Conservation (phyloP, 2,329 filamentous ascomycete genomes). For the Zalaria sp. region DNA sequence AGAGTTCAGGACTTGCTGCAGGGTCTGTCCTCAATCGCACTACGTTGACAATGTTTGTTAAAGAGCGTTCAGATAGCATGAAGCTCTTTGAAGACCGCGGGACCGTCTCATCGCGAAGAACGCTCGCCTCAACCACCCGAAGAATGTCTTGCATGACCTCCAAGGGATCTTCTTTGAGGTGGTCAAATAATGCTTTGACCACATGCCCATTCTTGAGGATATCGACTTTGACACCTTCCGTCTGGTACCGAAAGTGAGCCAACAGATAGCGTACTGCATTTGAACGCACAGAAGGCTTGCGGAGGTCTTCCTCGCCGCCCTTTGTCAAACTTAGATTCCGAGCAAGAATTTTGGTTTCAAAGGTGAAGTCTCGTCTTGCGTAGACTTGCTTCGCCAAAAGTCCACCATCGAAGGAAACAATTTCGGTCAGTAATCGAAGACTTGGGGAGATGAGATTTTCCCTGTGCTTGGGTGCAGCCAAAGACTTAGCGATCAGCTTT, state of each 20-base stretch:
- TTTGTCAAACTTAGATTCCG: conserved; percentile 64
- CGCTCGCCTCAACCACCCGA: conserved; percentile 50
- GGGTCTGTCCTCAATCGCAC: conserved; percentile 35
- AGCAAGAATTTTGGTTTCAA: conserved; percentile 55
- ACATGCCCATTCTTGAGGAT: conserved; percentile 63
- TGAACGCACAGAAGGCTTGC: conserved; percentile 66
- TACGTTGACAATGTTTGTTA: conserved; percentile 58
- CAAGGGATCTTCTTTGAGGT: conserved; percentile 64
- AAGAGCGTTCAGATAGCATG: conserved; percentile 59
- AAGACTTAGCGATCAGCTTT: conserved; percentile 63
- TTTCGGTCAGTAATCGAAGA: conserved; percentile 70
- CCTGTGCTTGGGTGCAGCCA: conserved; percentile 69
- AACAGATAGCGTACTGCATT: conserved; percentile 73
- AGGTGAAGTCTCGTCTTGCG: conserved; percentile 56
- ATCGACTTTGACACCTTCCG: conserved; percentile 64
- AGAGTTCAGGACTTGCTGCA: conserved; percentile 5
- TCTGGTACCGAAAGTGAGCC: conserved; percentile 63
- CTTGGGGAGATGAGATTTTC: conserved; percentile 83
- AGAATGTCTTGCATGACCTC: conserved; percentile 64
- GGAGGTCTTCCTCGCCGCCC: conserved; percentile 37
- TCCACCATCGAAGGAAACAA: conserved; percentile 77
- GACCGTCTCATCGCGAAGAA: conserved; percentile 63
- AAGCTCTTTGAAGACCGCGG: conserved; percentile 60
- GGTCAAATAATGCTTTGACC: conserved; percentile 56
- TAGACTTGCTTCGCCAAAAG: conserved; percentile 65